Evolutionary conservation across 805 yeast species (phyloP).

Genomic region (Starmerella scarabaei): DNA sequence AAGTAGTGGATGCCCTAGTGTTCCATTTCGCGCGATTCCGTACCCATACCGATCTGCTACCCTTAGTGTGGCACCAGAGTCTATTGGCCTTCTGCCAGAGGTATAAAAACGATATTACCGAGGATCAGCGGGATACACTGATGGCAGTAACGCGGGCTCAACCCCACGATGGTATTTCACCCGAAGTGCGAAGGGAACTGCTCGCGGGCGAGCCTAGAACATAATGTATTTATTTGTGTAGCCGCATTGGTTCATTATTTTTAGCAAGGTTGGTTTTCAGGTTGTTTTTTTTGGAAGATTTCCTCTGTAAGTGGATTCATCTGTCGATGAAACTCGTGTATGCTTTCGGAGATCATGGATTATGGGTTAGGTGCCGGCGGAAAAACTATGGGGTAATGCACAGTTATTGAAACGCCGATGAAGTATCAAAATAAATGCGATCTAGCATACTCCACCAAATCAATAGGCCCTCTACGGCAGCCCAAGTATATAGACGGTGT

Average conservation of each 20-base stretch:
- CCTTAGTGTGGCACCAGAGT: constrained; percentile 96
- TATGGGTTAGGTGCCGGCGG: no score
- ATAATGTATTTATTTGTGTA: no score
- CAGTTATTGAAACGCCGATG: no score
- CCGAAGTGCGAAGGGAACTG: constrained; percentile 87
- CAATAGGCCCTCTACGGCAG: no score
- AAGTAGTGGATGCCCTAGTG: constrained; percentile 86
- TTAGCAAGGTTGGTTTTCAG: no score
- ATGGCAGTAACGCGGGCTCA: constrained; percentile 84
- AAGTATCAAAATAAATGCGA: no score
- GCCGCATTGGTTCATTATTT: no score
- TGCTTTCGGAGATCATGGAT: no score
- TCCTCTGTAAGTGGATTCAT: neutral
- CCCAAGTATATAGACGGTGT: no score
- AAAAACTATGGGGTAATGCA: no score
- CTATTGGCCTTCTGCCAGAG: constrained; percentile 89
- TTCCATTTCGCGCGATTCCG: constrained; percentile 89
- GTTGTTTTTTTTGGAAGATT: neutral
- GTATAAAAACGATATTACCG: constrained; percentile 95
- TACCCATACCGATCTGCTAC: constrained; percentile 43
- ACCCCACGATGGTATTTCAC: constrained; percentile 77
- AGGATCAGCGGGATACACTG: constrained; percentile 90
- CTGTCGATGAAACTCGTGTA: no score
- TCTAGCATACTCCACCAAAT: no score
- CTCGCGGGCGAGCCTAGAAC: constrained; percentile 48